phyloP scores from a whole-genome alignment of 2,329 filamentous ascomycete species.

The Alternaria infectoria region DNA sequence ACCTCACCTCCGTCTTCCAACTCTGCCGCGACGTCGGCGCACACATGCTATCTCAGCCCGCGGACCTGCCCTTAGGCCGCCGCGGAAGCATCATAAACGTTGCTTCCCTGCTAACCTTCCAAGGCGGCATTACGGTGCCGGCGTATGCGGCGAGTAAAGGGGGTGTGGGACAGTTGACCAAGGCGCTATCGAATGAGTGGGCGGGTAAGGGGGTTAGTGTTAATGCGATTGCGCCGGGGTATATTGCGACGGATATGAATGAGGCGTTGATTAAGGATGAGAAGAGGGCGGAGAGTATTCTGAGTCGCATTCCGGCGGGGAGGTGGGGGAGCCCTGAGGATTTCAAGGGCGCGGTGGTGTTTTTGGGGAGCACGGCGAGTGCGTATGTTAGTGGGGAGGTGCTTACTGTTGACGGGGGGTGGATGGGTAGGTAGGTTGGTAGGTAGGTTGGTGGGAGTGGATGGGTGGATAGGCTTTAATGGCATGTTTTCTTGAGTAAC shows the following conservation, averaged over 20 bases:
- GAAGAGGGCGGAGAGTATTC: constrained; percentile 73
- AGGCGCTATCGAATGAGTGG: constrained; percentile 88
- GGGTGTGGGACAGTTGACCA: constrained; percentile 82
- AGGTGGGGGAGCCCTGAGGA: constrained; percentile 85
- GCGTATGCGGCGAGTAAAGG: constrained; percentile 89
- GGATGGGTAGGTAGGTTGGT: constrained; percentile 77
- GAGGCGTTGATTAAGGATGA: constrained; percentile 76
- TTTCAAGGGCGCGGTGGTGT: constrained; percentile 84
- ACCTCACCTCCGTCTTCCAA: constrained; percentile 81
- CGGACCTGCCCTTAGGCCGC: constrained; percentile 57
- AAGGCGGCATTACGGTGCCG: constrained; percentile 86
- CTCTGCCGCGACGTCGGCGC: constrained; percentile 77
- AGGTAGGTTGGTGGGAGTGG: background rate
- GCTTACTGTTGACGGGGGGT: constrained; percentile 85
- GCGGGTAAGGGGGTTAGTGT: constrained; percentile 78
- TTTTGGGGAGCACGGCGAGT: constrained; percentile 76
- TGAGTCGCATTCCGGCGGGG: constrained; percentile 80
- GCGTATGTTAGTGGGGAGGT: constrained; percentile 83
- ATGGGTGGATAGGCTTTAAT: background rate
- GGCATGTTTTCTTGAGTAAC: background rate
- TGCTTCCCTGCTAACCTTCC: constrained; percentile 79
- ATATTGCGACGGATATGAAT: constrained; percentile 96
- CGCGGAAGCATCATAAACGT: constrained; percentile 83
- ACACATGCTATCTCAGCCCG: constrained; percentile 71
- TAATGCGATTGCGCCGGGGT: constrained; percentile 88